A percentile compares a stretch with the other conserved stretches of the same genome.
These are phyloP conservation scores for Suillus subalutaceus DNA, from an alignment of 768 basidiomycete genomes.

Conservation along the genomic window DNA sequence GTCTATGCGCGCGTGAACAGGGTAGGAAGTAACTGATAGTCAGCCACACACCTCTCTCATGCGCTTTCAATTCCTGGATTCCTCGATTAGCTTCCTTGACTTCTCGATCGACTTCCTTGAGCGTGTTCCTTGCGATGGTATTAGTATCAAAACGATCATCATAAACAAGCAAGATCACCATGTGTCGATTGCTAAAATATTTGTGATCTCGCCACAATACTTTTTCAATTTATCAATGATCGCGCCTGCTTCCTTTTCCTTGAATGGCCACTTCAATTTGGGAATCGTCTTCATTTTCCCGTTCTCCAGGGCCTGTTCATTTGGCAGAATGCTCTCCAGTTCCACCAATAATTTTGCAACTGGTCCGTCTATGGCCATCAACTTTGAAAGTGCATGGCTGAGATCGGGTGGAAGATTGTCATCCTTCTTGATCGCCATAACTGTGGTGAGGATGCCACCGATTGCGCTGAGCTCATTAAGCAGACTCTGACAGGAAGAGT, in stretches of 20 bases:
- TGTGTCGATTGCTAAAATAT: neutral
- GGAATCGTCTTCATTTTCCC: neutral
- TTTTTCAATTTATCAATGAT: neutral
- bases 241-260: neutral
- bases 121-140: neutral
- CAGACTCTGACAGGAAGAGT: neutral
- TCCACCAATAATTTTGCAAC: neutral
- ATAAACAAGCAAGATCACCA: neutral
- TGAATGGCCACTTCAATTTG: slow-evolving; percentile 11
- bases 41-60: neutral
- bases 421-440: neutral
- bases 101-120: neutral
- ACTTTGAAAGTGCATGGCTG: neutral
- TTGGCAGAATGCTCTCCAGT: slow-evolving; percentile 1
- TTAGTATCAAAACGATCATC: neutral
- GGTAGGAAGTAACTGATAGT: neutral
- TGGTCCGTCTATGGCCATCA: neutral
- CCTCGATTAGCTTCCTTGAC: neutral
- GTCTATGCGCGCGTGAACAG: neutral
- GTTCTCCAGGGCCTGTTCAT: neutral
- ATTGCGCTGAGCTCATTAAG: neutral
- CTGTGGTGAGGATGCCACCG: neutral
- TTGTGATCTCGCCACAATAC: neutral
- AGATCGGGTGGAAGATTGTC: neutral
- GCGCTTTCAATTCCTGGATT: neutral